Evolutionary conservation across 495 filamentous ascomycete species (phyloP), one percentile per base, ranked within the genome.

Genomic region (Tuber calosporum): DNA sequence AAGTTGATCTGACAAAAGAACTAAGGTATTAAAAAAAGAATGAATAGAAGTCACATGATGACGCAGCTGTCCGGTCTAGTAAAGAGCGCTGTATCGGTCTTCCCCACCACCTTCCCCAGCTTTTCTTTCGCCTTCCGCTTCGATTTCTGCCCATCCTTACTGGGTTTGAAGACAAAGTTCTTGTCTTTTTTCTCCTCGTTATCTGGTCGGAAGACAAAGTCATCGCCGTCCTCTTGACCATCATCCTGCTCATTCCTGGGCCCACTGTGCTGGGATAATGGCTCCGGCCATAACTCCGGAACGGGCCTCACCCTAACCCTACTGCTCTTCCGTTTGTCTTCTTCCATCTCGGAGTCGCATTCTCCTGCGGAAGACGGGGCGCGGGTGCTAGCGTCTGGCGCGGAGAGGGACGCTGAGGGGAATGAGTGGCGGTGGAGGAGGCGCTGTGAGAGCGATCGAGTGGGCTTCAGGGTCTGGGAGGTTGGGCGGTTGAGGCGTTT

Each of bases 281-380:
- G 76, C n/a, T 78, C 76, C 4, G 76, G 76, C 76, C 76, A 78
- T 71, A 78, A 58, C 45, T 78, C 74, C 36, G 76, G 74, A 38
- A 70, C 67, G 17, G 74, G 74, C 20, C 74, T 73, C 41, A 66
- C 53, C 66, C 76, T 69, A 5, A 73, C 30, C 70, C 75, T 72
- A 66, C 74, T 78, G 34, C 41, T 17, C 36, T 71, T 48, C 37
- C 73, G 70, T 42, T 73, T 74, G 11, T 73, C 72, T 58, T 77
- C 71, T 30, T 62, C 53, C 11, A 30, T 30, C 53, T 62, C 53
- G 13, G 53, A 62, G n/a, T 62, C 53, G 41, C 70, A 70, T 20
- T 73, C 75, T 45, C 53, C 26, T 45, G 69, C 69, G 26, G 66
- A 67, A 9, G 72, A 74, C 9, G 70, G 70, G 15, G 67, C 37